A percentile compares a stretch with the other conserved stretches of the same genome.
Conservation (phyloP, 345 rosid genomes). For the Nasturtium officinale region DNA sequence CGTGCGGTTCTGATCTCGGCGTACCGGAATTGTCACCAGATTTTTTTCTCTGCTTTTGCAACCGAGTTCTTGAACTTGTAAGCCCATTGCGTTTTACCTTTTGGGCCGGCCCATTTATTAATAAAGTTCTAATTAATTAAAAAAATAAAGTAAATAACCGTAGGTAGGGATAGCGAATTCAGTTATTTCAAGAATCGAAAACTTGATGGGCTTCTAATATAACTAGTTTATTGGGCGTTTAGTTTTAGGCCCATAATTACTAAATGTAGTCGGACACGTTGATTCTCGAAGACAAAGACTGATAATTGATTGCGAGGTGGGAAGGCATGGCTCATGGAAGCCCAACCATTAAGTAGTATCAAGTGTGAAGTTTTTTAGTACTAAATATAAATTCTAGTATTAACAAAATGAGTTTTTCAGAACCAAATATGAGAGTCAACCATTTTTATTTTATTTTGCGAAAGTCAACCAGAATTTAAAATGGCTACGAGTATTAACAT, state of each 20-base stretch:
- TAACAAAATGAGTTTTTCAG: conserved; percentile 1
- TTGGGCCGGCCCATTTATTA: too few relatives aligned
- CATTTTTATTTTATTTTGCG: too few relatives aligned
- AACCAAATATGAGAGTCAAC: background rate
- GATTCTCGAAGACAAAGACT: background rate
- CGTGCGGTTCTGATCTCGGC: too few relatives aligned
- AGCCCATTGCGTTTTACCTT: too few relatives aligned
- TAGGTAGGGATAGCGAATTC: background rate
- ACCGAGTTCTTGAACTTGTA: too few relatives aligned
- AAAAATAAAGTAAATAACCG: background rate
- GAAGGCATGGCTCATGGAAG: conserved; percentile 29
- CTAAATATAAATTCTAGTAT: background rate
- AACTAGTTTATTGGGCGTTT: background rate
- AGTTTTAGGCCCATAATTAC: conserved; percentile 2
- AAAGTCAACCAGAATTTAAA: background rate
- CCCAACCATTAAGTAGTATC: background rate
- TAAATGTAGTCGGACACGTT: background rate
- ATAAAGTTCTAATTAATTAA: too few relatives aligned
- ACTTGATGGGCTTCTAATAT: background rate
- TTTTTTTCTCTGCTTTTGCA: too few relatives aligned
- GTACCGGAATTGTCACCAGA: too few relatives aligned
- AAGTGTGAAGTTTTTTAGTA: background rate
- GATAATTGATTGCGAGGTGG: background rate
- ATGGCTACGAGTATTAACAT: background rate
- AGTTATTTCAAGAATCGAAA: background rate